Percentiles rank a stretch among this genome's conserved stretches.
Evolutionary conservation across 108 stramenopile genomes (phyloP).

Genomic region (Chaetoceros tenuissimus): DNA sequence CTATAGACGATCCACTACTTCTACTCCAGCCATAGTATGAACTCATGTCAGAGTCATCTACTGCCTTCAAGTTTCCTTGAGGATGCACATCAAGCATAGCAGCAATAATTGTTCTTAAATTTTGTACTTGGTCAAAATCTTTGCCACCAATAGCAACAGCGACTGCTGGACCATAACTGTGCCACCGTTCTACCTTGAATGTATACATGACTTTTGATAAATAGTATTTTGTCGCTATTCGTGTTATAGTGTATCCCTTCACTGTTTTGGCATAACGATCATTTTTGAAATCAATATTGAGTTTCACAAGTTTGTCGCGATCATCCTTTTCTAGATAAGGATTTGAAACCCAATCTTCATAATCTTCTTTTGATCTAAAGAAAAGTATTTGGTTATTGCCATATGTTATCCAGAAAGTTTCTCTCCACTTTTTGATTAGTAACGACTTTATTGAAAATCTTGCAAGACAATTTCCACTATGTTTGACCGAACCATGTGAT

Average conservation of each 20-base stretch:
- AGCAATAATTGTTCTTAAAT: too few species aligned
- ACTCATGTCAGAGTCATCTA: too few species aligned
- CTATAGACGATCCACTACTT: too few species aligned
- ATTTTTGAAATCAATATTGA: background rate
- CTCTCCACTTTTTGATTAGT: background rate
- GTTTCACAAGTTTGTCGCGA: background rate
- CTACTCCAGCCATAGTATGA: too few species aligned
- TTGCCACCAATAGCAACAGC: too few species aligned
- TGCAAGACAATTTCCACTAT: background rate
- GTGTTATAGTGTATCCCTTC: background rate
- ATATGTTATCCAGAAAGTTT: background rate
- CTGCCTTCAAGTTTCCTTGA: too few species aligned
- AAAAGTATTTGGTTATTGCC: background rate
- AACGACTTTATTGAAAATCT: background rate
- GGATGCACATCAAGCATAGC: too few species aligned
- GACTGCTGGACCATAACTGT: too few species aligned
- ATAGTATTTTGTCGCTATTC: too few species aligned
- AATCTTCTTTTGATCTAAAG: background rate
- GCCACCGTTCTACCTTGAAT: too few species aligned
- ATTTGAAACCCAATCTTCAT: background rate
- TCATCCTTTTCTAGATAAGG: background rate
- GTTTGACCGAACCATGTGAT: background rate
- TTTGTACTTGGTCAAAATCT: too few species aligned
- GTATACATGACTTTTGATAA: too few species aligned
- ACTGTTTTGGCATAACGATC: background rate